Evolutionary conservation across 495 filamentous ascomycete species (phyloP).

Genomic region (Pseudotulostoma volvatum): DNA sequence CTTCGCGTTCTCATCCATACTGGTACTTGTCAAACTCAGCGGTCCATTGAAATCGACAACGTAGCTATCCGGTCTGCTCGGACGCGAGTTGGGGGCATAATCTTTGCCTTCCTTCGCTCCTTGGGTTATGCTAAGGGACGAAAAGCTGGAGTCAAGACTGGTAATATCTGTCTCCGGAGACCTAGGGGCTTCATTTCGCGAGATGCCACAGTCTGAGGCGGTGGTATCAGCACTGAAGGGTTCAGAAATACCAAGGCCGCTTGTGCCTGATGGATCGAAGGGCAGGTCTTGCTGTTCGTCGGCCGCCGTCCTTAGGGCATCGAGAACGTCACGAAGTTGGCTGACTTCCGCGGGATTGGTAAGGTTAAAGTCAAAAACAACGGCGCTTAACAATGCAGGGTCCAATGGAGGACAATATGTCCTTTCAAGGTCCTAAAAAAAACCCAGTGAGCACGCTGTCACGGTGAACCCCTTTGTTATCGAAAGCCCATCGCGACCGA

Average conservation of each 20-base stretch:
- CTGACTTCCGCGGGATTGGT: slow-evolving; percentile 29
- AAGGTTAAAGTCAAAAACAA: slow-evolving; percentile 49
- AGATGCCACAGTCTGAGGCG: slow-evolving; percentile 11
- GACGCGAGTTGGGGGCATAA: slow-evolving; percentile 5
- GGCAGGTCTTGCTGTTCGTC: slow-evolving; percentile 46
- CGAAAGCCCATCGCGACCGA: slow-evolving; percentile 4
- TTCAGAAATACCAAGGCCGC: slow-evolving; percentile 19
- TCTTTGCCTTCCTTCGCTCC: slow-evolving; percentile 1
- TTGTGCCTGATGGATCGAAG: slow-evolving; percentile 65
- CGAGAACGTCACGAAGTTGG: slow-evolving; percentile 36
- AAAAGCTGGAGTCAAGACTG: slow-evolving; percentile 19
- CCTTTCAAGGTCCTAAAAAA: slow-evolving; percentile 24
- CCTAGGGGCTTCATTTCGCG: slow-evolving; percentile 11
- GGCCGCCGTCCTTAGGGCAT: slow-evolving; percentile 41
- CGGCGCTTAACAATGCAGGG: slow-evolving; percentile 45
- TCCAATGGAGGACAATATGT: slow-evolving; percentile 49
- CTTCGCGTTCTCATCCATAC: slow-evolving; percentile 40
- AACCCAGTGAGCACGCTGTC: neutral
- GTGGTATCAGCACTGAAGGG: slow-evolving; percentile 11
- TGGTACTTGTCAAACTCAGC: slow-evolving; percentile 19
- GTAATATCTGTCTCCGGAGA: slow-evolving; percentile 32
- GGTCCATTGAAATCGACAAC: slow-evolving; percentile 13
- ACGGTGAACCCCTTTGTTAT: slow-evolving; percentile 4
- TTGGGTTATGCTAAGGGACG: slow-evolving; percentile 6
- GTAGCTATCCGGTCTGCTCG: neutral